phyloP scores from a whole-genome alignment of 1,139 yeast species.

The Yamadazyma trypodendri region DNA sequence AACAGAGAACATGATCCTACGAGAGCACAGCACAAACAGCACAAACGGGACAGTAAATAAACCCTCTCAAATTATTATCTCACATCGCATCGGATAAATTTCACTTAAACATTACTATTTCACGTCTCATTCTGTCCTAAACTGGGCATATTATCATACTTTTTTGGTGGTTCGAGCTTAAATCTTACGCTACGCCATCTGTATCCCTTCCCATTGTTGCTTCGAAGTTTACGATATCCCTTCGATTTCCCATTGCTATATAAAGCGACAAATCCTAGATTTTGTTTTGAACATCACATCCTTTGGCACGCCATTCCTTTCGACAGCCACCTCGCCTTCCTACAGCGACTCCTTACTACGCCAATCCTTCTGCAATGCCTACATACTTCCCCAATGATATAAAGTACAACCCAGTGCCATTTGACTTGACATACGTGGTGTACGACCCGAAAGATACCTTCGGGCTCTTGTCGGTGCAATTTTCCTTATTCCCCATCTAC shows the following conservation, averaged over 20 bases:
- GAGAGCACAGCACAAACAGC: too few relatives aligned
- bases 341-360: neutral
- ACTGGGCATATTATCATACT: neutral
- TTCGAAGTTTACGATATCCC: constrained; percentile 3
- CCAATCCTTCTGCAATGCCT: constrained; percentile 15
- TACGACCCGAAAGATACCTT: constrained; percentile 68
- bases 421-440: constrained; percentile 73
- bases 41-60: too few relatives aligned
- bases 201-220: constrained; percentile 3
- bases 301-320: neutral
- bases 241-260: neutral
- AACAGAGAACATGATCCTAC: too few relatives aligned
- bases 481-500: constrained; percentile 81
- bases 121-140: constrained; percentile 1
- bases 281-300: neutral
- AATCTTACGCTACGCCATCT: too few relatives aligned
- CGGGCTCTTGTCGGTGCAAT: constrained; percentile 64
- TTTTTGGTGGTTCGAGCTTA: too few relatives aligned
- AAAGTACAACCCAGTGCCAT: constrained; percentile 45
- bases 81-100: neutral
- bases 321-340: too few relatives aligned
- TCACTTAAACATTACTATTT: neutral
- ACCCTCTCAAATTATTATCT: neutral
- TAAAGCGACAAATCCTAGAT: neutral
- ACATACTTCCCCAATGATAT: constrained; percentile 20